Percentiles rank a stretch among this genome's conserved stretches.
Conservation (phyloP, 2,329 filamentous ascomycete genomes). For the Blumeriella jaapii region DNA sequence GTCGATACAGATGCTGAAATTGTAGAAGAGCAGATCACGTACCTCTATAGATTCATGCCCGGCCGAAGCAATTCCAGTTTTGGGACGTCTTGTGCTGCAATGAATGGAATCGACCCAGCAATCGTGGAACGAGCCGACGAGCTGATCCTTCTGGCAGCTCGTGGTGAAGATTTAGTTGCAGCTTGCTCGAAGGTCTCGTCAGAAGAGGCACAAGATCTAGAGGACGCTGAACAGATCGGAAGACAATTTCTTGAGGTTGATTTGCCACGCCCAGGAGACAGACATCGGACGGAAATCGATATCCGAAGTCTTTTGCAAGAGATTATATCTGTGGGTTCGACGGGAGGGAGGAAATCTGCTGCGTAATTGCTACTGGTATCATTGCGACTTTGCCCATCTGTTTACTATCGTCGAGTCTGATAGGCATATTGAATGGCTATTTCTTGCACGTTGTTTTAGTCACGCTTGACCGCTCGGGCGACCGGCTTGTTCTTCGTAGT, state of each 20-base stretch:
- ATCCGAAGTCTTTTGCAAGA: conserved; percentile 22
- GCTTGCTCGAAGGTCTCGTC: conserved; percentile 57
- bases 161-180: conserved; percentile 64
- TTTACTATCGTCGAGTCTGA: neutral
- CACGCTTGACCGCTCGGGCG: neutral
- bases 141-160: conserved; percentile 54
- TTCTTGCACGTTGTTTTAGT: neutral
- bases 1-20: conserved; percentile 41
- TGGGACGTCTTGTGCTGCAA: conserved; percentile 71
- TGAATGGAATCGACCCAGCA: conserved; percentile 67
- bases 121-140: conserved; percentile 68
- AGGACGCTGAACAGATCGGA: conserved; percentile 51
- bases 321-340: conserved; percentile 15
- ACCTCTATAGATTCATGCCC: conserved; percentile 57
- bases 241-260: conserved; percentile 41
- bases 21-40: conserved; percentile 53
- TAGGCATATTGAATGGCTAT: conserved; percentile 1
- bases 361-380: conserved; percentile 8
- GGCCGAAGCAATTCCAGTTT: conserved; percentile 74
- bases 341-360: conserved; percentile 11
- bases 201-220: conserved; percentile 53
- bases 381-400: neutral
- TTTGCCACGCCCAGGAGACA: conserved; percentile 16
- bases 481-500: too few relatives aligned
- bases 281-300: conserved; percentile 12